Evolutionary conservation across 2,329 filamentous ascomycete species (phyloP).

Genomic region (Fusarium austroafricanum): DNA sequence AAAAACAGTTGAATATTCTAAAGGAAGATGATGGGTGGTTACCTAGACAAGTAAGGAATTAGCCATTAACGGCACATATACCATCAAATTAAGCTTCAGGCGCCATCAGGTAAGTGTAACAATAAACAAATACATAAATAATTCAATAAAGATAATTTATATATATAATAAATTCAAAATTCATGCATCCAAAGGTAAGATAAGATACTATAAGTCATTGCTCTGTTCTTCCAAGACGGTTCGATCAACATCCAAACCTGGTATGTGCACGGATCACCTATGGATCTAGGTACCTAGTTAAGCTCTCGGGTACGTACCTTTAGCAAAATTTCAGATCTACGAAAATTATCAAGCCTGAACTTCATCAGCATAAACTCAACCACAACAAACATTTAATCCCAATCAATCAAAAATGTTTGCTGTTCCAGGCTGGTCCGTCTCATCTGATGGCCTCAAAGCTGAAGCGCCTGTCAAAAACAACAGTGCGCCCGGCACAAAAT

Average conservation of each 20-base stretch:
- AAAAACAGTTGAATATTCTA: too few relatives aligned
- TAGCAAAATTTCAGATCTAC: slow-evolving; percentile 26
- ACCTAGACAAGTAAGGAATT: too few relatives aligned
- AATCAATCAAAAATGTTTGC: slow-evolving; percentile 76
- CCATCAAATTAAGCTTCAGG: neutral
- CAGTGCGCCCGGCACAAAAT: slow-evolving; percentile 56
- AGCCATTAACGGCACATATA: neutral
- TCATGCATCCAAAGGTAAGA: too few relatives aligned
- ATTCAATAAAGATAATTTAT: too few relatives aligned
- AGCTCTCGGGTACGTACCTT: slow-evolving; percentile 23
- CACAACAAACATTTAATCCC: slow-evolving; percentile 4
- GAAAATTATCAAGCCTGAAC: slow-evolving; percentile 23
- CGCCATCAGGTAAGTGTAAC: neutral
- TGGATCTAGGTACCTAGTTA: slow-evolving; percentile 5
- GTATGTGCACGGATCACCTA: slow-evolving; percentile 12
- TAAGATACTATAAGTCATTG: neutral
- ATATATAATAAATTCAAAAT: too few relatives aligned
- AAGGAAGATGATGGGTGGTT: neutral
- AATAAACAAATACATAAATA: too few relatives aligned
- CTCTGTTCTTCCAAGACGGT: neutral
- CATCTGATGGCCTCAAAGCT: slow-evolving; percentile 75
- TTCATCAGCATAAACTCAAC: slow-evolving; percentile 24
- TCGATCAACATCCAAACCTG: slow-evolving; percentile 6
- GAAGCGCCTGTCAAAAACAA: slow-evolving; percentile 62
- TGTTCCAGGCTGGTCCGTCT: slow-evolving; percentile 91